Percentiles rank a stretch among this genome's conserved stretches.
phyloP scores from a whole-genome alignment of 2,329 filamentous ascomycete genomes.

The Pezizomycotina sp. region DNA sequence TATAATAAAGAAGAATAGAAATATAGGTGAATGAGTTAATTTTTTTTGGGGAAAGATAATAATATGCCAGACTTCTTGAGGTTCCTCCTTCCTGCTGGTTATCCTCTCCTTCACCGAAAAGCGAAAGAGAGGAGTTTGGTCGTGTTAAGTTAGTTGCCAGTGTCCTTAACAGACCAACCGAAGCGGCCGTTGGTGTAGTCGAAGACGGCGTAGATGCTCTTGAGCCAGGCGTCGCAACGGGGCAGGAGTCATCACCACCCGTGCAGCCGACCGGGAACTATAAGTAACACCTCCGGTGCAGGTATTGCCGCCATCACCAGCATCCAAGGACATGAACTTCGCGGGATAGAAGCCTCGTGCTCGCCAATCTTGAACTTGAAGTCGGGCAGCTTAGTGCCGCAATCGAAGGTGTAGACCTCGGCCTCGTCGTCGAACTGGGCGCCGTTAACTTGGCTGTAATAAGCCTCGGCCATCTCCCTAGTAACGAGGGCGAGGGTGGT shows the following conservation, averaged over 20 bases:
- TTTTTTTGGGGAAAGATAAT: too few relatives aligned
- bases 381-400: slow-evolving; percentile 3
- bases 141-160: too few relatives aligned
- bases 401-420: slow-evolving; percentile 10
- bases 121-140: too few relatives aligned
- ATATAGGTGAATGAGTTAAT: too few relatives aligned
- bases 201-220: slow-evolving; percentile 78
- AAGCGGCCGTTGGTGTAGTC: slow-evolving; percentile 53
- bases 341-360: slow-evolving; percentile 6
- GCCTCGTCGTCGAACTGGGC: slow-evolving; percentile 25
- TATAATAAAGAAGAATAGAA: too few relatives aligned
- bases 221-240: slow-evolving; percentile 73
- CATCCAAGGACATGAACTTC: slow-evolving; percentile 8
- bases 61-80: too few relatives aligned
- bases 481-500: slow-evolving; percentile 48
- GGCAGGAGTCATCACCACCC: slow-evolving; percentile 41
- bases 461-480: slow-evolving; percentile 35
- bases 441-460: slow-evolving; percentile 35
- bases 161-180: too few relatives aligned
- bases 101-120: too few relatives aligned
- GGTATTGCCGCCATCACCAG: too few relatives aligned
- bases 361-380: slow-evolving; percentile 11
- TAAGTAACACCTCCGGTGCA: too few relatives aligned
- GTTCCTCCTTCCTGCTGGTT: too few relatives aligned
- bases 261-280: too few relatives aligned